Conservation (phyloP, 495 filamentous ascomycete species). For the Aspergillus hancockii region DNA sequence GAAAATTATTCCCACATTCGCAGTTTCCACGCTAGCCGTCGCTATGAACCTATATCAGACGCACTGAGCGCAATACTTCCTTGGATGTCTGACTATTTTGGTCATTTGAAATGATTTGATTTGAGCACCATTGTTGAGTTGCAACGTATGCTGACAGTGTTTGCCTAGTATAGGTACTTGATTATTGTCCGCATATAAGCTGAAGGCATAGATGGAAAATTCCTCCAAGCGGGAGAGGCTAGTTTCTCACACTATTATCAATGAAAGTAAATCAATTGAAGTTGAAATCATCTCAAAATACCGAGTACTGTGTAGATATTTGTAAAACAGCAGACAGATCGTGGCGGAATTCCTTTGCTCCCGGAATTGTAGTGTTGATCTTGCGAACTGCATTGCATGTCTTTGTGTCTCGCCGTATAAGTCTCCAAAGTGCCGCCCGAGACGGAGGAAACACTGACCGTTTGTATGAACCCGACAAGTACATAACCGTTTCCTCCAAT, state of each 20-base stretch:
- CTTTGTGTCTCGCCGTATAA: conserved; percentile 9
- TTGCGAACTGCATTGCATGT: conserved; percentile 7
- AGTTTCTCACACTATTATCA: too few species aligned
- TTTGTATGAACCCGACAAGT: neutral
- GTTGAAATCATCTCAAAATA: too few species aligned
- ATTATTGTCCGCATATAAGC: neutral
- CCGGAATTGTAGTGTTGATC: neutral
- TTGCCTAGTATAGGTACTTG: conserved; percentile 10
- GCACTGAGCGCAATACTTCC: conserved; percentile 51
- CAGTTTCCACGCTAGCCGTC: conserved; percentile 57
- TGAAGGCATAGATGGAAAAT: too few species aligned
- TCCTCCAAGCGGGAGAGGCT: too few species aligned
- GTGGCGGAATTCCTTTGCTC: too few species aligned
- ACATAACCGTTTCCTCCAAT: neutral
- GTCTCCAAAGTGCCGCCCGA: neutral
- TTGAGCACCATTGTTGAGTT: conserved; percentile 2
- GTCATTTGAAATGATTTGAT: conserved; percentile 8
- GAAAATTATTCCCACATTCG: conserved; percentile 54
- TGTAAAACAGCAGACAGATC: neutral
- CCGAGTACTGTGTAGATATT: neutral
- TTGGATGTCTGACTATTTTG: conserved; percentile 53
- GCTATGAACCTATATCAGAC: conserved; percentile 49
- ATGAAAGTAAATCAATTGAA: neutral
- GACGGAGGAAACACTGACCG: neutral
- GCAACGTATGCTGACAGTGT: conserved; percentile 6